Conservation (phyloP, 176 grass and related monocot species). For the Rhipidocladum racemiflorum region DNA sequence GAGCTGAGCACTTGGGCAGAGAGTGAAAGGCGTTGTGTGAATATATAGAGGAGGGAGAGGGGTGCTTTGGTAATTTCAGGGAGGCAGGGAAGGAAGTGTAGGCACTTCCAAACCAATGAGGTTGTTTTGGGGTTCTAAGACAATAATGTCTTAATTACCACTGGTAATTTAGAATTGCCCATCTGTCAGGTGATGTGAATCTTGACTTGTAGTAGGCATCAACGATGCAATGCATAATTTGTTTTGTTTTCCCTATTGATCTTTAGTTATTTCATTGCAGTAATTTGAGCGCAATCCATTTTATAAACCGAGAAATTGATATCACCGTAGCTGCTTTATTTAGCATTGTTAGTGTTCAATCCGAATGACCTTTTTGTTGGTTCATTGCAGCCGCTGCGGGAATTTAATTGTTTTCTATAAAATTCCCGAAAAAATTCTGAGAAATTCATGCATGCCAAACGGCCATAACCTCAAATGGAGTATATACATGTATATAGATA, state of each 20-base stretch:
- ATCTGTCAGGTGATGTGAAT: not conserved
- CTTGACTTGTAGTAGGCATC: not conserved
- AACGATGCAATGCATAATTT: not conserved
- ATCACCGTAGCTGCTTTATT: no score
- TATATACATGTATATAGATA: no score
- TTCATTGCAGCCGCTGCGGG: no score
- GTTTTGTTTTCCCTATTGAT: not conserved
- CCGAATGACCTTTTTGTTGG: no score
- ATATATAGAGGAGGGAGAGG: slow-evolving; percentile 49
- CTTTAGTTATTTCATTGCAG: not conserved
- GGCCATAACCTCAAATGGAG: no score
- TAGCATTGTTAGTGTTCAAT: no score
- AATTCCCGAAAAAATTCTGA: no score
- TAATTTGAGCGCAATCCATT: not conserved
- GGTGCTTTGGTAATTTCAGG: slow-evolving; percentile 26
- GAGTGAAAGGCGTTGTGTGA: not conserved
- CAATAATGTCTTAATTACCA: not conserved
- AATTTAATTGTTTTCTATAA: no score
- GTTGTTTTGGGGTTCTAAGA: slow-evolving; percentile 23
- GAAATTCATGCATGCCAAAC: no score
- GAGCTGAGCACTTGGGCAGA: not conserved
- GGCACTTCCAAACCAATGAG: slow-evolving; percentile 36
- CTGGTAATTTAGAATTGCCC: slow-evolving; percentile 2
- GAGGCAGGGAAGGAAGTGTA: slow-evolving; percentile 38
- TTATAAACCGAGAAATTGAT: no score